These are phyloP conservation scores for Sugiyamaella pinicola DNA, from an alignment of 1,139 yeast genomes.

Conservation along the genomic window DNA sequence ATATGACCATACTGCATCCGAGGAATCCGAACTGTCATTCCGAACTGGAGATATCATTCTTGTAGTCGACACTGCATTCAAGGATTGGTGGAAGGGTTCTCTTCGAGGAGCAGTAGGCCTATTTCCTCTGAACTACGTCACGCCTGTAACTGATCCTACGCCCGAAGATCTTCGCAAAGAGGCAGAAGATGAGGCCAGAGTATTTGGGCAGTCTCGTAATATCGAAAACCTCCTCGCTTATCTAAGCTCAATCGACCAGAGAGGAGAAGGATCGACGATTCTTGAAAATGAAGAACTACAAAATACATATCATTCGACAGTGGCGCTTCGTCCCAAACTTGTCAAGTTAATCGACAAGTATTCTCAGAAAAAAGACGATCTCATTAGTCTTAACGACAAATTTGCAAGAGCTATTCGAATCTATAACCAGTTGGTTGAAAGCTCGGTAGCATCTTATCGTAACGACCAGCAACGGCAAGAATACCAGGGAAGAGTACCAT, in stretches of 20 bases:
- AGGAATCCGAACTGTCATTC: constrained; percentile 49
- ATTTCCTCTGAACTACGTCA: constrained; percentile 92
- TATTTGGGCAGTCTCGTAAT: constrained; percentile 54
- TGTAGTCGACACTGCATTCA: constrained; percentile 82
- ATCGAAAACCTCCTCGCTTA: constrained; percentile 67
- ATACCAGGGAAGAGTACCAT: constrained; percentile 13
- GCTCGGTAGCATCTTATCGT: constrained; percentile 38
- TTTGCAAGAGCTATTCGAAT: constrained; percentile 65
- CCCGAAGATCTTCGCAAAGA: constrained; percentile 53
- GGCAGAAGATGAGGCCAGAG: constrained; percentile 47
- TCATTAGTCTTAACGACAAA: constrained; percentile 68
- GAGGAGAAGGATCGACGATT: constrained; percentile 36
- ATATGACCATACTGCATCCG: constrained; percentile 72
- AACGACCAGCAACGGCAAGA: constrained; percentile 13
- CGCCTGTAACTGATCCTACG: constrained; percentile 71
- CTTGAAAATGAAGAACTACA: constrained; percentile 53
- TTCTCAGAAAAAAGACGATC: constrained; percentile 71
- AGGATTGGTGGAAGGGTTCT: constrained; percentile 97
- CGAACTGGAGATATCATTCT: constrained; percentile 55
- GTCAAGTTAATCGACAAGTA: constrained; percentile 76
- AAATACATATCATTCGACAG: constrained; percentile 63
- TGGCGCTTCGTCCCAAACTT: constrained; percentile 72
- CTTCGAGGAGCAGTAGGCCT: constrained; percentile 80
- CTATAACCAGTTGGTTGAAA: constrained; percentile 71
- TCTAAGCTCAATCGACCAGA: constrained; percentile 50